Evolutionary conservation across 2,329 filamentous ascomycete species (phyloP).

Genomic region (Blastomyces silverae): DNA sequence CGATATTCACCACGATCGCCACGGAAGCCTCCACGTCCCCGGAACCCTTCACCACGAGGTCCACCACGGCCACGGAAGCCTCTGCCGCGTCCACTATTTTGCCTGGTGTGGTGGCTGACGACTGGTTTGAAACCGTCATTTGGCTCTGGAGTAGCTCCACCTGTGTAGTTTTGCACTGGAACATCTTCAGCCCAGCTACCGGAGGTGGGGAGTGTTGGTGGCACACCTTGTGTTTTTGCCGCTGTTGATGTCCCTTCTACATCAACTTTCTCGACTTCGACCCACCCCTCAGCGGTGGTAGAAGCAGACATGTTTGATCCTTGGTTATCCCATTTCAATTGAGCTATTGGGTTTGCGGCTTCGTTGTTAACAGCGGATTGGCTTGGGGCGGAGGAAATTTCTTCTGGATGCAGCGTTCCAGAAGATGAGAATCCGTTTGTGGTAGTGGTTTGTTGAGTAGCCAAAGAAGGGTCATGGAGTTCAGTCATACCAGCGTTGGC

Average conservation of each 20-base stretch:
- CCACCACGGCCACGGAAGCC: constrained; percentile 32
- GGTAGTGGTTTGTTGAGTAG: constrained; percentile 49
- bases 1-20: constrained; percentile 32
- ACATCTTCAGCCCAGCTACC: constrained; percentile 75
- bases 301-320: constrained; percentile 42
- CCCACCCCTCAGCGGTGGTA: constrained; percentile 59
- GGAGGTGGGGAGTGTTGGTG: constrained; percentile 12
- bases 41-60: constrained; percentile 32
- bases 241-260: constrained; percentile 66
- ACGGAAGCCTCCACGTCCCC: constrained; percentile 29
- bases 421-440: constrained; percentile 40
- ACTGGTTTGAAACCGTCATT: constrained; percentile 34
- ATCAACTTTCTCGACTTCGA: constrained; percentile 66
- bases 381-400: constrained; percentile 29
- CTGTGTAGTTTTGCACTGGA: constrained; percentile 45
- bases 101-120: constrained; percentile 30
- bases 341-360: constrained; percentile 43
- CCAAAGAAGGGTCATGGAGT: constrained; percentile 46
- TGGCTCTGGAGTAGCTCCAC: constrained; percentile 8
- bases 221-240: constrained; percentile 44
- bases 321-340: constrained; percentile 51
- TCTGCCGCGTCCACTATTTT: constrained; percentile 33
- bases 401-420: constrained; percentile 22
- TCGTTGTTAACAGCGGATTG: constrained; percentile 39
- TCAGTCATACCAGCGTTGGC: constrained; percentile 56